A percentile compares a stretch with the other conserved stretches of the same genome.
These are phyloP conservation scores for Microdochium trichocladiopsis DNA, from an alignment of 2,329 filamentous ascomycete genomes.

Conservation along the genomic window DNA sequence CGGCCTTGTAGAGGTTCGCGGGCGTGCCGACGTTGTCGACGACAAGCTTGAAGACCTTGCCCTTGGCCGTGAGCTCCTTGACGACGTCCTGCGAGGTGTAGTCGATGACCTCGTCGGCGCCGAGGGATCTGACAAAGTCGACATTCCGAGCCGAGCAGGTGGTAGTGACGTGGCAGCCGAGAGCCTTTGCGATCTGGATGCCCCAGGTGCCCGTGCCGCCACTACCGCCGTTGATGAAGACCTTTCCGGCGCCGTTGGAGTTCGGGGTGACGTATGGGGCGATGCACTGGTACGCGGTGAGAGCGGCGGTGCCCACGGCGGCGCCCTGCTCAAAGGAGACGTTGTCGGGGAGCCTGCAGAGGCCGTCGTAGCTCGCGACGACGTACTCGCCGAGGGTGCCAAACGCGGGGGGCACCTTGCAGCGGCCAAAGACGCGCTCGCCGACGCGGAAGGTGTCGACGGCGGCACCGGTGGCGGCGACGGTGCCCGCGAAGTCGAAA, in stretches of 20 bases:
- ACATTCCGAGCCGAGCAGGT: constrained; percentile 4
- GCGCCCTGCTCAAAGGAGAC: constrained; percentile 32
- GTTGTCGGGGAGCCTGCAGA: constrained; percentile 32
- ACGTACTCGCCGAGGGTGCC: constrained; percentile 36
- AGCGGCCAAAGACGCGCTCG: constrained; percentile 36
- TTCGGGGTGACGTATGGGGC: constrained; percentile 37
- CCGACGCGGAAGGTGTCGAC: constrained; percentile 25
- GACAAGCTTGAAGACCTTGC: constrained; percentile 41
- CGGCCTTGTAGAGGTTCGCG: constrained; percentile 42
- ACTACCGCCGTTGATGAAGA: constrained; percentile 8
- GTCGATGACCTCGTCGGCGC: constrained; percentile 40
- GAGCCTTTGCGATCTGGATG: constrained; percentile 2
- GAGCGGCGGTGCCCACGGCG: constrained; percentile 34
- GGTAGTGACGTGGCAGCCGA: constrained; percentile 1
- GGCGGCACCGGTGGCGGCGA: constrained; percentile 20
- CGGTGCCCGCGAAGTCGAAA: constrained; percentile 28
- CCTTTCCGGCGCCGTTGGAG: constrained; percentile 54
- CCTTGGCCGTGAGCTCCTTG: constrained; percentile 34
- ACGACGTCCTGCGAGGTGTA: constrained; percentile 49
- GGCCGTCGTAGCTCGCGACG: constrained; percentile 15
- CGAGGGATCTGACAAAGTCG: constrained; percentile 34
- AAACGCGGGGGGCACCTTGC: constrained; percentile 17
- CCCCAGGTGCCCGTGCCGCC: constrained; percentile 6
- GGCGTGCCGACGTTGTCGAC: constrained; percentile 52
- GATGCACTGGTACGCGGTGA: constrained; percentile 40